Base-by-base conservation (phyloP, 148 eudicot genomes). In the Limonium bicolor region DNA sequence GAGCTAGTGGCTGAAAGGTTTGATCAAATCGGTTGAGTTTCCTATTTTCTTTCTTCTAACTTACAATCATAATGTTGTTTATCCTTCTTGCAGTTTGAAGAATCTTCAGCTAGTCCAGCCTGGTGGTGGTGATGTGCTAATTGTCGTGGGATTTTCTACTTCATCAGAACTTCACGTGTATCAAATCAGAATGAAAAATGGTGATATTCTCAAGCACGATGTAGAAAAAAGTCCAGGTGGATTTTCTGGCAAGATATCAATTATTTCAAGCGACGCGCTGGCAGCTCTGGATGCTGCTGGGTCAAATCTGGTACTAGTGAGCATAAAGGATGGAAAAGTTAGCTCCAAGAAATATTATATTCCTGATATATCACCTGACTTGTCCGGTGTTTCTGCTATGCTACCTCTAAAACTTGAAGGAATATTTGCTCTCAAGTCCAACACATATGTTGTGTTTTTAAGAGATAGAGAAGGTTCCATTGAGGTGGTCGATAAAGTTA, bases 1-100 rank as follows among this genome's bases (percentile, higher is more conserved):
- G 95, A 92, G 15, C 58, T 78, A 30, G 67, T 67, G 43, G 56
- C 73, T 36, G 80, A 85, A 63, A 73, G 95, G 99, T 92, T 35
- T 25, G 69, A 60, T 19, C 49, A 23, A 24, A 14, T 41, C 1
- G 25, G 29, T 14, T 20, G 31, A n/a, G 55, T 48, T 31, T 40
- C 27, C 2, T 30, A 22, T 34, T 21, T 6, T 35, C 8, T 4
- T 34, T 15, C 8, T 40, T 9, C 11, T 36, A 36, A 42, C 20
- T 27, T 57, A 14, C 54, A 44, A 21, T 38, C 20, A 70, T 46
- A 11, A 36, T 38, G 16, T 63, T 54, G 33, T 59, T 34, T 57
- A 54, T 48, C 38, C n/a, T n/a, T n/a, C n/a, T n/a, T 64, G 66
- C 95, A 92, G 95, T 52, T 52, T 65, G 59, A 74, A 72, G 51